Evolutionary conservation across 225 moss, liverwort and hornwort species (phyloP), one percentile per base, ranked within the genome.

Genomic region (Asterella californica): DNA sequence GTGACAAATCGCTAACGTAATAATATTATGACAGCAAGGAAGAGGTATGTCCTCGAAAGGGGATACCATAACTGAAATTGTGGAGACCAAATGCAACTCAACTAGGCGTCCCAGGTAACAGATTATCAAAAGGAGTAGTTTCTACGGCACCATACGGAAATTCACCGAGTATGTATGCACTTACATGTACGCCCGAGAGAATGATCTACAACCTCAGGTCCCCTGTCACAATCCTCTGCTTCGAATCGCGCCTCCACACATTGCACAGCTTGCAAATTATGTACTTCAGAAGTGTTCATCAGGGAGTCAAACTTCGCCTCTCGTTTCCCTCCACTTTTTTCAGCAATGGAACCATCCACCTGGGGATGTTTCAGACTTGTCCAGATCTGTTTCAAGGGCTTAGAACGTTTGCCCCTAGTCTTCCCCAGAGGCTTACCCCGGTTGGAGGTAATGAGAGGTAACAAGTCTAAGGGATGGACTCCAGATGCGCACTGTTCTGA

Each of bases 341-440:
- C 79, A 49, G 45, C 88, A 24, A 80, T 84, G 14, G 50, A 65
- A 46, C 24, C 68, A 24, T 61, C 79, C 55, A 76, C 74, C 19
- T 76, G 75, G 24, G 88, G 81, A 59, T 89, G 88, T 84, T 92
- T 82, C 81, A 86, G 83, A 79, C 86, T 88, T 79, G 86, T 90
- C 94, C 96, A 96, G 10, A 78, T 78, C 32, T 78, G 78, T 78
- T 78, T 90, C 90, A 81, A 83, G 77, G 89, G 90, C 79, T 90
- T 96, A 46, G 90, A 83, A 72, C 96, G 91, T 80, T 90, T 96
- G 48, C 94, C 96, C 77, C 94, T 87, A 38, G 92, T 86, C 86
- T 90, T 90, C 25, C 90, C 88, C 36, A 85, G 86, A 65, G 84
- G 81, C 73, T 80, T 78, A 25, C 81, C 83, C 47, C 77, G 78